Evolutionary conservation across 441 rosid species (phyloP), one percentile per base, ranked within the genome.

Genomic region (Croton setiger): DNA sequence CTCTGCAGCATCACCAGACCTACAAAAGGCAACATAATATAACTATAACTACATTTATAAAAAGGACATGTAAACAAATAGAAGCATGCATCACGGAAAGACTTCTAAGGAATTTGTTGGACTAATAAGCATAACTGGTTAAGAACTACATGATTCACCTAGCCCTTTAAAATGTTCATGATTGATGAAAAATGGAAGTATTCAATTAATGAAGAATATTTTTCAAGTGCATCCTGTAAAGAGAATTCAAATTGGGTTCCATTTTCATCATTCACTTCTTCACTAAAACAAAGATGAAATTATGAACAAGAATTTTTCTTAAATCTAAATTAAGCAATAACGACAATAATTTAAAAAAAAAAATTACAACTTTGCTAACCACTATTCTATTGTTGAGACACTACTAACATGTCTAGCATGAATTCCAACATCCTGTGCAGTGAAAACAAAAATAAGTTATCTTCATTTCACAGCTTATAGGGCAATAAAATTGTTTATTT

Each of bases 361-460:
- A 23, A 48, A 57, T 41, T 37, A 49, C 54, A 36, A 33, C 45
- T 20, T 51, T 43, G 59, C 88, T 73, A 80, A 90, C 99, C 99
- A 72, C 98, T 95, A 63, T n/a, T 92, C 99, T 55, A 92, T 49
- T 0, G 99, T 92, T 20, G 99, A 92, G 60, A 87, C 92, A 63
- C 84, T 90, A 70, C 98, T 95, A 74, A 95, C 66, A 69, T 95
- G 97, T 75, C 99, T 87, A 51, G 98, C 97, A 82, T 92, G 99
- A 80, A 87, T 56, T 67, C 94, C 97, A 55, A 73, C 82, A 70
- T 91, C 96, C 98, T 93, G 52, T 45, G 0, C 49, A 0, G 78
- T 18, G 63, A 54, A 71, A 69, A 63, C 75, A 72, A 80, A 75
- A 68, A 73, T 56, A 23, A 51, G 58, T 12, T 45, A 21, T 54